A percentile compares a stretch with the other conserved stretches of the same genome.
Conservation (phyloP, 768 basidiomycete genomes). For the Russula foetens region DNA sequence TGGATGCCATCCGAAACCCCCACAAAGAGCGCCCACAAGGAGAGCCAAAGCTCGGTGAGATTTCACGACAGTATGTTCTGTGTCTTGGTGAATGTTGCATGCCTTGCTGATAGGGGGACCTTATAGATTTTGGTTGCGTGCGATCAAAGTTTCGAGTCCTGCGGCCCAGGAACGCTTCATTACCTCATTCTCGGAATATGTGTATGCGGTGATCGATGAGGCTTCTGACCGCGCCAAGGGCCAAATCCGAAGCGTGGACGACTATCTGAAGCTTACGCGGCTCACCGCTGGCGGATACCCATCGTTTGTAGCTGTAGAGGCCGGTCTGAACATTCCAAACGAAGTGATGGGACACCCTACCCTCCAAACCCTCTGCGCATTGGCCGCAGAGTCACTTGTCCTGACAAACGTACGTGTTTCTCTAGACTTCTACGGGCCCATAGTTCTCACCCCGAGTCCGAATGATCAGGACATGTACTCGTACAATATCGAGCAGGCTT, state of each 20-base stretch:
- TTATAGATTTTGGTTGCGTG: constrained; percentile 11
- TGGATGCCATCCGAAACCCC: constrained; percentile 4
- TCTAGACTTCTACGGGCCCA: background rate
- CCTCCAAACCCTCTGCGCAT: constrained; percentile 37
- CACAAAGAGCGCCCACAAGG: background rate
- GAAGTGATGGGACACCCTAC: constrained; percentile 45
- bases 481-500: constrained; percentile 67
- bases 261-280: constrained; percentile 45
- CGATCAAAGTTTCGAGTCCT: constrained; percentile 1
- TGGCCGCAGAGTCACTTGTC: constrained; percentile 42
- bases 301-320: constrained; percentile 47
- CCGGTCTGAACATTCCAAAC: constrained; percentile 46
- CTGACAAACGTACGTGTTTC: constrained; percentile 31
- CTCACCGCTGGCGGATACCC: constrained; percentile 47
- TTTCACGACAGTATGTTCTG: constrained; percentile 3
- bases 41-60: constrained; percentile 7
- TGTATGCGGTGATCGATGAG: constrained; percentile 28
- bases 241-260: constrained; percentile 35
- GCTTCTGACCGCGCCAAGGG: constrained; percentile 25
- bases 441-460: constrained; percentile 10
- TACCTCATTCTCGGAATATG: constrained; percentile 26
- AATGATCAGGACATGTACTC: constrained; percentile 58
- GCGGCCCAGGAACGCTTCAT: constrained; percentile 25
- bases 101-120: background rate
- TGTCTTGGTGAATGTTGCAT: background rate